Evolutionary conservation across 108 stramenopile species (phyloP).

Genomic region (Ochromonas danica): DNA sequence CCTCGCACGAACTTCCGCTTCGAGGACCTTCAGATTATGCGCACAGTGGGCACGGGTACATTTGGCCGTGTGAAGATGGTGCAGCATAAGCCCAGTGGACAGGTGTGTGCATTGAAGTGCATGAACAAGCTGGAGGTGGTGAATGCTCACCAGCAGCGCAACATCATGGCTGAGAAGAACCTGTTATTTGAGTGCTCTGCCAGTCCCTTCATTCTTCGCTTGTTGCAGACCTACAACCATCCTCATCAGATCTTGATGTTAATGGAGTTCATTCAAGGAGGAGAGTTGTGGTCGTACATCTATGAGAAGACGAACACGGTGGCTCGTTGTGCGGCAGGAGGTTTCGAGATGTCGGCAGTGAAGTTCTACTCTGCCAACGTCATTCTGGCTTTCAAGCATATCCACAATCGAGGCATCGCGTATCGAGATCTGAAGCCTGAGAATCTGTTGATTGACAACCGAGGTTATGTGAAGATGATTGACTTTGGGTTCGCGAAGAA

Average conservation of each 20-base stretch:
- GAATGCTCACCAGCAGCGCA: slow-evolving; percentile 91
- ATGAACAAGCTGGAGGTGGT: slow-evolving; percentile 79
- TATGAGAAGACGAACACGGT: slow-evolving; percentile 47
- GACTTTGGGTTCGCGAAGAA: slow-evolving; percentile 76
- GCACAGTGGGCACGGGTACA: slow-evolving; percentile 84
- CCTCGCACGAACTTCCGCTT: slow-evolving; percentile 33
- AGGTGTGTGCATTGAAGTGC: slow-evolving; percentile 83
- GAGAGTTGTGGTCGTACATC: slow-evolving; percentile 52
- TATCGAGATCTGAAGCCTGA: slow-evolving; percentile 66
- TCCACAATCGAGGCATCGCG: slow-evolving; percentile 69
- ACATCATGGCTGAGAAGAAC: slow-evolving; percentile 88
- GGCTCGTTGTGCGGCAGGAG: slow-evolving; percentile 28
- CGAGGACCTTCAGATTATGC: slow-evolving; percentile 27
- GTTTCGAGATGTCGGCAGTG: slow-evolving; percentile 36
- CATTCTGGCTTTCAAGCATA: slow-evolving; percentile 67
- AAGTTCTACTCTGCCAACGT: slow-evolving; percentile 76
- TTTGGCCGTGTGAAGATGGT: slow-evolving; percentile 98
- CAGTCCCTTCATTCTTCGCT: slow-evolving; percentile 74
- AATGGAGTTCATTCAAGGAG: slow-evolving; percentile 77
- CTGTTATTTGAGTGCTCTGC: slow-evolving; percentile 81
- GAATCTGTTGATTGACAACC: slow-evolving; percentile 70
- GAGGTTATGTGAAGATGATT: slow-evolving; percentile 71
- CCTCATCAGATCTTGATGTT: slow-evolving; percentile 77
- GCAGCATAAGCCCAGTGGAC: slow-evolving; percentile 69
- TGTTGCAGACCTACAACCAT: slow-evolving; percentile 80